Evolutionary conservation across 2,329 filamentous ascomycete genomes (phyloP), one percentile per base, ranked within the genome.

Genomic region (Cryphonectria carpinicola): DNA sequence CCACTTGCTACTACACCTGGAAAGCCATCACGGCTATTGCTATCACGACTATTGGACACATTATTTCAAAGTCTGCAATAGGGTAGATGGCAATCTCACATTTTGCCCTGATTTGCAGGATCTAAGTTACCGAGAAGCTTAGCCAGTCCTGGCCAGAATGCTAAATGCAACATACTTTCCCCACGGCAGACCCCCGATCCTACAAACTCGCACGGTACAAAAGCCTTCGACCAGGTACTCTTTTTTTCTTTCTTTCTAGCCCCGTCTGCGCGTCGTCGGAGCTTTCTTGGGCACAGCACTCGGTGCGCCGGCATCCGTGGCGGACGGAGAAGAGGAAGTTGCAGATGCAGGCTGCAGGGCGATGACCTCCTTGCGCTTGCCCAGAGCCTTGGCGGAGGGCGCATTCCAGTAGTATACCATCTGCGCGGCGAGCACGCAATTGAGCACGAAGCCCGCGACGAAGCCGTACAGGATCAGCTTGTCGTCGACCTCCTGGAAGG

Each of bases 321-420:
- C 74, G 22, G 79, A 74, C 46, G 74, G 71, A 10, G 75, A 74
- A 43, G 79, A 76, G 52, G 74, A 75, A 54, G 76, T 70, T 7
- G 74, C 70, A 56, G 67, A 28, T 43, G 75, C 66, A 37, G 75
- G 68, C 32, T 74, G 74, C 43, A 76, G 71, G 37, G 74, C 69
- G 35, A 74, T 73, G 28, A 76, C 75, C 70, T 79, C 80, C 79
- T 80, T 82, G 74, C 78, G 80, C 78, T 82, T 83, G 35, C 80
- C 80, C 74, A 80, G 78, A 19, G 77, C 79, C 78, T 81, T 81
- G 60, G 69, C 60, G 25, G 70, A 62, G 43, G 19, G 87, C 10
- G 86, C 83, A 78, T 98, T 97, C 96, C 96, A 99, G 86, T 98
- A 98, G 83, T 95, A 97, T 39, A 97, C 79, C 92, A 99, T 96